phyloP scores from a whole-genome alignment of 352 stramenopile genomes.

The Phytophthora hibernalis region DNA sequence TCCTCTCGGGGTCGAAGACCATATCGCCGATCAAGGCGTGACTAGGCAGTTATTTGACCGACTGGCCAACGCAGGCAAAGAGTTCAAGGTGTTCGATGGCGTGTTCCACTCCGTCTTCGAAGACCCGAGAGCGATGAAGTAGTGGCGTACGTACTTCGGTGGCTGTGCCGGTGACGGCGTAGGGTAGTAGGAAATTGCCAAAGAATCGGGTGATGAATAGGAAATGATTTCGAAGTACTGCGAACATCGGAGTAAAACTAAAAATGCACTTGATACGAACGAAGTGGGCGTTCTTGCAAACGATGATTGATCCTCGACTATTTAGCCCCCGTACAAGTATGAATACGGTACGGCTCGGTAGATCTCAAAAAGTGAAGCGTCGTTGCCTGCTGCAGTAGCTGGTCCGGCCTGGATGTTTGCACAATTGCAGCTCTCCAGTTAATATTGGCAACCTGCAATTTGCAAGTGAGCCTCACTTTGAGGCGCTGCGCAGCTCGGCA shows the following conservation, averaged over 20 bases:
- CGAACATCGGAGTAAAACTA: too few relatives aligned
- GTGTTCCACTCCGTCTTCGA: conserved; percentile 59
- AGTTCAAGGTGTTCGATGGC: conserved; percentile 56
- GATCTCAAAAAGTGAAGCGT: too few relatives aligned
- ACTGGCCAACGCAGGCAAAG: conserved; percentile 50
- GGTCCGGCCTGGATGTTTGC: neutral
- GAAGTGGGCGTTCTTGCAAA: too few relatives aligned
- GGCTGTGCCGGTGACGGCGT: conserved; percentile 20
- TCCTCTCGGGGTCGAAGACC: conserved; percentile 49
- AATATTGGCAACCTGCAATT: too few relatives aligned
- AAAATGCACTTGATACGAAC: too few relatives aligned
- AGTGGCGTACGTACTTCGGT: conserved; percentile 19
- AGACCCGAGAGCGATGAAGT: conserved; percentile 45
- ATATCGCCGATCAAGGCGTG: conserved; percentile 38
- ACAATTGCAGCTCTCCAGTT: neutral
- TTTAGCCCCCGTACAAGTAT: too few relatives aligned
- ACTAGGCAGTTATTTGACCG: conserved; percentile 41
- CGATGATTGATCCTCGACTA: too few relatives aligned
- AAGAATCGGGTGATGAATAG: neutral
- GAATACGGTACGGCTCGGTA: too few relatives aligned
- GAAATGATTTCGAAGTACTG: neutral
- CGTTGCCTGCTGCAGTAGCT: too few relatives aligned
- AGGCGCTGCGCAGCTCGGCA: neutral
- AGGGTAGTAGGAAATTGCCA: neutral
- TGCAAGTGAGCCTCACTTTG: neutral